A percentile compares a stretch with the other conserved stretches of the same genome.
phyloP scores from a whole-genome alignment of 2,329 filamentous ascomycete species.

The Alternaria sp. region DNA sequence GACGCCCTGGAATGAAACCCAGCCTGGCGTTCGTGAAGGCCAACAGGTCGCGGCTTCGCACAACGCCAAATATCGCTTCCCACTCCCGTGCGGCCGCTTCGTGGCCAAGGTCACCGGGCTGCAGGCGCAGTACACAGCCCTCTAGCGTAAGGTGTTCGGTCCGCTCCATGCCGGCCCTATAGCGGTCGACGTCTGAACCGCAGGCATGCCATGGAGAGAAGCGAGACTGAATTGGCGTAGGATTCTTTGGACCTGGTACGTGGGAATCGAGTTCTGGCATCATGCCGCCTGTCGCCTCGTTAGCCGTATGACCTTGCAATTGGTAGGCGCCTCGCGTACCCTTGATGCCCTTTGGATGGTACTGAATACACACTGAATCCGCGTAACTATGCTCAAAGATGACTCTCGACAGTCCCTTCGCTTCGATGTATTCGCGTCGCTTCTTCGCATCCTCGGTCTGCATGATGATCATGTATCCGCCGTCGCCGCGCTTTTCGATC shows the following conservation, averaged over 20 bases:
- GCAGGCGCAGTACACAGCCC: conserved; percentile 47
- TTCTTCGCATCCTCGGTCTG: conserved; percentile 51
- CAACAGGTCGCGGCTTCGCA: conserved; percentile 50
- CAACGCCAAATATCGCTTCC: conserved; percentile 51
- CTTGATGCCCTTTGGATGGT: conserved; percentile 54
- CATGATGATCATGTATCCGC: conserved; percentile 59
- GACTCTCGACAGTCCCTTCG: conserved; percentile 44
- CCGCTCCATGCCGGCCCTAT: conserved; percentile 48
- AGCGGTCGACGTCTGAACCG: conserved; percentile 45
- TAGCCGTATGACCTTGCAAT: background rate
- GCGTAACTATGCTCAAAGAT: conserved; percentile 47
- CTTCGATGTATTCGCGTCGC: conserved; percentile 48
- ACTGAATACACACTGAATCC: conserved; percentile 50
- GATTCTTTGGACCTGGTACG: conserved; percentile 38
- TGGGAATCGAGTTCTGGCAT: conserved; percentile 56
- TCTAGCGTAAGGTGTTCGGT: conserved; percentile 46
- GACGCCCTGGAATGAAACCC: conserved; percentile 44
- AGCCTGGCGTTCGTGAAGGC: conserved; percentile 47
- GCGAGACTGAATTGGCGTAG: conserved; percentile 45
- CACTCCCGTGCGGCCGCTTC: conserved; percentile 50
- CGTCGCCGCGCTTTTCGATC: conserved; percentile 52
- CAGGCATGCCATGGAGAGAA: conserved; percentile 57
- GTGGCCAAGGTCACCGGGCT: conserved; percentile 45
- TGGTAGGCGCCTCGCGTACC: conserved; percentile 22
- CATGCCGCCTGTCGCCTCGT: conserved; percentile 45